phyloP scores from a whole-genome alignment of 73 alveolate species.

The Diophrys sp. region DNA sequence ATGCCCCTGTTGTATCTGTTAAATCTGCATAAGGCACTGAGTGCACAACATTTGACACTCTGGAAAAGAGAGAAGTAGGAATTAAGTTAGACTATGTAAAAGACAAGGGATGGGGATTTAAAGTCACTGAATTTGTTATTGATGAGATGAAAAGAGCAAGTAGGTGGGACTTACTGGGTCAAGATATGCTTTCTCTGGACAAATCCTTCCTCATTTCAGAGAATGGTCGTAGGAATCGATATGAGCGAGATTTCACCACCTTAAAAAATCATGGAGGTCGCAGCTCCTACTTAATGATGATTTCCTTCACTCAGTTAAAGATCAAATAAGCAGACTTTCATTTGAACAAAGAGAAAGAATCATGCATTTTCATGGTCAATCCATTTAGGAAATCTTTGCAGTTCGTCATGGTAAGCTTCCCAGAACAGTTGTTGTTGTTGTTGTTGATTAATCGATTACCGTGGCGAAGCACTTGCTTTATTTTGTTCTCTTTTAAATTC shows the following conservation, averaged over 20 bases:
- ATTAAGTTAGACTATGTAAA: slow-evolving; percentile 57
- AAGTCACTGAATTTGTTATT: slow-evolving; percentile 73
- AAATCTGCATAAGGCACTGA: background rate
- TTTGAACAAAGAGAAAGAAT: slow-evolving; percentile 75
- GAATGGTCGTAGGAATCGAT: slow-evolving; percentile 77
- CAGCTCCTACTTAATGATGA: slow-evolving; percentile 76
- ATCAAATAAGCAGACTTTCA: slow-evolving; percentile 59
- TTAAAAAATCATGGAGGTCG: slow-evolving; percentile 62
- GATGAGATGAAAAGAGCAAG: slow-evolving; percentile 58
- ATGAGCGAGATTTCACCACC: slow-evolving; percentile 41
- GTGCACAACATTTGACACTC: slow-evolving; percentile 7
- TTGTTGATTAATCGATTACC: too few relatives aligned
- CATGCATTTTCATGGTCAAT: slow-evolving; percentile 88
- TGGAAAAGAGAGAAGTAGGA: slow-evolving; percentile 14
- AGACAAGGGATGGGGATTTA: slow-evolving; percentile 90
- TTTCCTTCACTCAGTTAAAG: slow-evolving; percentile 57
- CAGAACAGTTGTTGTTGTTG: slow-evolving; percentile 73
- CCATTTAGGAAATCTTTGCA: slow-evolving; percentile 69
- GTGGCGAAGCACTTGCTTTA: too few relatives aligned
- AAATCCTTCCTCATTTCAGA: slow-evolving; percentile 71
- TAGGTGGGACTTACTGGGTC: slow-evolving; percentile 70
- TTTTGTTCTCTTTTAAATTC: too few relatives aligned
- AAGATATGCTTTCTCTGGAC: slow-evolving; percentile 72
- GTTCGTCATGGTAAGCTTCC: slow-evolving; percentile 61
- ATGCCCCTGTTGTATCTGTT: background rate